Percentiles rank a stretch among this genome's conserved stretches.
Evolutionary conservation across 768 basidiomycete species (phyloP).

Genomic region (Lactifluus hygrophoroides): DNA sequence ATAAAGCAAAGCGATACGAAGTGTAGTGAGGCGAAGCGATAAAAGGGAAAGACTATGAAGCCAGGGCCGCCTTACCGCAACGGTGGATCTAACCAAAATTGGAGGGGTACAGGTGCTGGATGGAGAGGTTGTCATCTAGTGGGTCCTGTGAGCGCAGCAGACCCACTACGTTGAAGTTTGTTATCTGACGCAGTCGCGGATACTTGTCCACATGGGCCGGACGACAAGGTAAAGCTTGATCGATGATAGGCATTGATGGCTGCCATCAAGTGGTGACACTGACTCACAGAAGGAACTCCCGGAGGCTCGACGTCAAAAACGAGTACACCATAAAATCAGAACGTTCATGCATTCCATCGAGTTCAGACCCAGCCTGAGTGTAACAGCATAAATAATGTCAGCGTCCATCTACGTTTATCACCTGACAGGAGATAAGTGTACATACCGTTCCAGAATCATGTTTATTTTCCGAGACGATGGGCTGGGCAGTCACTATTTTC

Average conservation of each 20-base stretch:
- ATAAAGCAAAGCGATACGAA: too few relatives aligned
- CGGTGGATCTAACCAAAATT: not conserved
- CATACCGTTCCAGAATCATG: too few relatives aligned
- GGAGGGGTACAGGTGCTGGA: slow-evolving; percentile 6
- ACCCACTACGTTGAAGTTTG: slow-evolving; percentile 13
- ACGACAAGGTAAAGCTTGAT: slow-evolving; percentile 6
- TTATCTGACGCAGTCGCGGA: slow-evolving; percentile 9
- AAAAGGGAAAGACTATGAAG: too few relatives aligned
- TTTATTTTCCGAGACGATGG: too few relatives aligned
- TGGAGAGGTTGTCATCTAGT: not conserved
- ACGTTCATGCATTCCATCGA: slow-evolving; percentile 11
- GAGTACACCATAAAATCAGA: slow-evolving; percentile 31
- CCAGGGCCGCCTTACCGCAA: too few relatives aligned
- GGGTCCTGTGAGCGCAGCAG: slow-evolving; percentile 12
- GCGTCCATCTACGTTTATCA: too few relatives aligned
- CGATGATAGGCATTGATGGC: too few relatives aligned
- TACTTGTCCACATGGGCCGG: slow-evolving; percentile 4
- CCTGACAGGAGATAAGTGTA: too few relatives aligned
- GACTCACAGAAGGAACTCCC: slow-evolving; percentile 34
- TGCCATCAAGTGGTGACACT: slow-evolving; percentile 9
- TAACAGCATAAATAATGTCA: too few relatives aligned
- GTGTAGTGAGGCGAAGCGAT: too few relatives aligned
- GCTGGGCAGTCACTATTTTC: too few relatives aligned
- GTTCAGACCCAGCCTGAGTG: slow-evolving; percentile 39
- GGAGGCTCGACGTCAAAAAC: slow-evolving; percentile 47